Conservation (phyloP, 1,139 yeast species). For the Yueomyces sp. region DNA sequence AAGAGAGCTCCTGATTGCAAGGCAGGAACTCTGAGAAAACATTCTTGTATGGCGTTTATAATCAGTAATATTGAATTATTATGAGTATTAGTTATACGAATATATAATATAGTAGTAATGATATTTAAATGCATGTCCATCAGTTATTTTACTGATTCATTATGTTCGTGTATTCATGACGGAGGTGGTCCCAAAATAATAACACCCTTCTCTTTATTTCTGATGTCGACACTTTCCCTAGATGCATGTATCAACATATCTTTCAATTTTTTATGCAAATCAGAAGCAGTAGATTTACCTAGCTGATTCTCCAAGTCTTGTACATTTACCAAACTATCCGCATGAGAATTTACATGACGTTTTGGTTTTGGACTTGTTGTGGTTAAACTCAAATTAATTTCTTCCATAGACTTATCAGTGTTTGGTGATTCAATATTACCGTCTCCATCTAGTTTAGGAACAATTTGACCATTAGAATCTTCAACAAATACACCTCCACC, state of each 20-base stretch:
- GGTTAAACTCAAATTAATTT: constrained; percentile 2
- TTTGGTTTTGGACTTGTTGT: neutral
- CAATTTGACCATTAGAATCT: constrained; percentile 20
- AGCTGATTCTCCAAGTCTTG: constrained; percentile 17
- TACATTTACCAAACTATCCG: constrained; percentile 15
- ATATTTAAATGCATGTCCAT: too few relatives aligned
- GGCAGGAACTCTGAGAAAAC: too few relatives aligned
- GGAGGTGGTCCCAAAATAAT: constrained; percentile 22
- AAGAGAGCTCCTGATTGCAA: too few relatives aligned
- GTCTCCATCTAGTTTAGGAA: constrained; percentile 11
- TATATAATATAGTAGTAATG: too few relatives aligned
- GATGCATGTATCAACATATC: constrained; percentile 17
- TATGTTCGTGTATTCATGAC: neutral
- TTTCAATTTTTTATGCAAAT: constrained; percentile 20
- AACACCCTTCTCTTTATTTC: constrained; percentile 21
- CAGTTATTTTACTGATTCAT: too few relatives aligned
- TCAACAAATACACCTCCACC: constrained; percentile 41
- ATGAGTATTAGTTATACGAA: too few relatives aligned
- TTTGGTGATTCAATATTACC: neutral
- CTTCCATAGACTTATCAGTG: constrained; percentile 1
- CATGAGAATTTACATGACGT: constrained; percentile 2
- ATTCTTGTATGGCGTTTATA: too few relatives aligned
- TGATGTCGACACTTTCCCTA: constrained; percentile 17
- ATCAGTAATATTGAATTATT: too few relatives aligned
- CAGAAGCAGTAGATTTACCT: constrained; percentile 21